Evolutionary conservation across 345 rosid species (phyloP), one percentile per base, ranked within the genome.

Genomic region (Eucalyptus urophylla): DNA sequence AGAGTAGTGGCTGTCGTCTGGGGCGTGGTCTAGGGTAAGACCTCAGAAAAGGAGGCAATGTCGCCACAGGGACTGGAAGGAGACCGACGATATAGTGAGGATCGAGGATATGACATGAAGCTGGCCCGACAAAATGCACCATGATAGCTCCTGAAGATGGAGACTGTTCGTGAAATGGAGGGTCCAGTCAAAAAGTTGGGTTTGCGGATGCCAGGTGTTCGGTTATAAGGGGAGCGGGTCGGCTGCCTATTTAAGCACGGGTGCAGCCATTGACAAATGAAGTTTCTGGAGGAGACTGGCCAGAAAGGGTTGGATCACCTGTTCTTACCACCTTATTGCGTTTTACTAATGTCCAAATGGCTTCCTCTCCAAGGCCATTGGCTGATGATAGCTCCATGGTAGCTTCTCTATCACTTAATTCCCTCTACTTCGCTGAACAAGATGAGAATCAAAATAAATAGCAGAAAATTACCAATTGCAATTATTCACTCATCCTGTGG

Each of bases 161-260:
- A 49, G 51, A 49, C 0, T 49, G 1, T 49, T 49, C 50, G 2
- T 49, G 50, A 15, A 49, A 49, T 49, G 50, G 50, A 49, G 50
- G 0, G 50, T 49, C 2, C 15, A 0, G 50, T 49, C 50, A 49
- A 13, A 49, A 49, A 13, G 1, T 0, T 5, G 11, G 60, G 27
- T 54, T 54, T 1, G 25, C 3, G 5, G 60, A 54, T 54, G 25
- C 11, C 5, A 12, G 27, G 2, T 56, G 27, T 56, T 22, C 6
- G 2, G 12, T 22, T 56, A 56, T 22, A 22, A 9, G 6, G 27
- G 62, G 62, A 56, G 29, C 11, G 5, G 62, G 13, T 22, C 5
- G 13, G 62, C 62, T 8, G 27, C 62, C 62, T 56, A 56, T 21
- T 22, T 56, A 56, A 8, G 27, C 62, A 56, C 27, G 62, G 62